These are phyloP conservation scores for Rickenella mellea DNA, from an alignment of 768 basidiomycete species.

Conservation along the genomic window DNA sequence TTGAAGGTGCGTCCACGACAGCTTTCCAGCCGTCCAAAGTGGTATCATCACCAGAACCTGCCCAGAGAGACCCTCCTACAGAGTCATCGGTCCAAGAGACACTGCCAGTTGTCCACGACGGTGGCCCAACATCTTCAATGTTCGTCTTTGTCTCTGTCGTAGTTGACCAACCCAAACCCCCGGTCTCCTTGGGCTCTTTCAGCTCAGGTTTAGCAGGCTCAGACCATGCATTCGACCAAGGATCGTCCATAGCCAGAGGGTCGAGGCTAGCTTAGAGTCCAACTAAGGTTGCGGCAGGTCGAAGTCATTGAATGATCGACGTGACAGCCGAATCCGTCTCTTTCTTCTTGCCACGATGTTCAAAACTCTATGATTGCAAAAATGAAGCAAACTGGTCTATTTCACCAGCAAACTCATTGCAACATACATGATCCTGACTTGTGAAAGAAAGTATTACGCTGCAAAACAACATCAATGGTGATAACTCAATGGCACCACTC, in stretches of 20 bases:
- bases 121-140: conserved; percentile 47
- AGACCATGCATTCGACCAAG: conserved; percentile 67
- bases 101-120: conserved; percentile 45
- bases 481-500: too few relatives aligned
- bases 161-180: background rate
- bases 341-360: too few relatives aligned
- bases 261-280: too few relatives aligned
- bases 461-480: too few relatives aligned
- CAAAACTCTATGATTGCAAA: too few relatives aligned
- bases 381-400: too few relatives aligned
- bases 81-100: conserved; percentile 41
- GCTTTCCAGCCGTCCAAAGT: too few relatives aligned
- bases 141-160: conserved; percentile 6
- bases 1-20: too few relatives aligned
- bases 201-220: conserved; percentile 28
- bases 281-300: conserved; percentile 1
- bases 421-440: too few relatives aligned
- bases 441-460: too few relatives aligned
- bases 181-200: background rate
- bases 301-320: conserved; percentile 20
- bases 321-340: too few relatives aligned
- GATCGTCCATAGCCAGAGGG: conserved; percentile 66
- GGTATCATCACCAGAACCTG: background rate
- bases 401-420: too few relatives aligned
- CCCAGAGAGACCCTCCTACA: background rate